Evolutionary conservation across 2,329 filamentous ascomycete species (phyloP), one percentile per base, ranked within the genome.

Genomic region (Myriosclerotinia duriaeana): DNA sequence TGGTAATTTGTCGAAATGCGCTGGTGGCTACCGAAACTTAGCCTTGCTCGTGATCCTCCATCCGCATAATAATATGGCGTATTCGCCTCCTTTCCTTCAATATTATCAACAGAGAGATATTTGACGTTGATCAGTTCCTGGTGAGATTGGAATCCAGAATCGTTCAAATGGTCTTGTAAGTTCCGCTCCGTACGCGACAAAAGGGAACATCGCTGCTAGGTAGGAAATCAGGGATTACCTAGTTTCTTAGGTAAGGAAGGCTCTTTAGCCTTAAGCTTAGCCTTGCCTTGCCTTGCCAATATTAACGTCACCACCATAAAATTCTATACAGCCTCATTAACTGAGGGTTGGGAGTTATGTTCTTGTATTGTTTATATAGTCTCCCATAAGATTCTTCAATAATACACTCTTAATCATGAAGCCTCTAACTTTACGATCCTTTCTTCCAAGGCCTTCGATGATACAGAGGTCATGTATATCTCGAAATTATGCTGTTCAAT

Each of bases 401-500:
- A 40, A 34, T 22, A 12, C 17, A n/a, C 15, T 38, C 12, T 15
- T 54, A 17, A 61, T 17, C 9, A 76, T 76, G 74, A 76, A 72
- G 63, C 65, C 71, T n/a, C 38, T 67, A 26, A 68, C 65, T 42
- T 56, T 74, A 42, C 67, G 71, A 22, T 68, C 74, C 7, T 69
- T 74, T 50, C 65, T 74, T 12, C 61, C 68, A 22, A 69, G 64
- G 42, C 64, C 70, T 17, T 68, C 66, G 20, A 68, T 70, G 42
- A 66, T 66, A 53, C 65, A 66, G 64, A 68, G 65, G 61, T 59
- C 67, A 50, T 71, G 58, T 53, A 60, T 71, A 42, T 71, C 80
- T 66, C 83, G 90, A 67, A 80, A 79, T 66, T 97, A 95, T 79
- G 93, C 94, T 62, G 86, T 91, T 67, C 89, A 93, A 78, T 84